Conservation (phyloP, 441 rosid genomes). For the Jatropha multifida region DNA sequence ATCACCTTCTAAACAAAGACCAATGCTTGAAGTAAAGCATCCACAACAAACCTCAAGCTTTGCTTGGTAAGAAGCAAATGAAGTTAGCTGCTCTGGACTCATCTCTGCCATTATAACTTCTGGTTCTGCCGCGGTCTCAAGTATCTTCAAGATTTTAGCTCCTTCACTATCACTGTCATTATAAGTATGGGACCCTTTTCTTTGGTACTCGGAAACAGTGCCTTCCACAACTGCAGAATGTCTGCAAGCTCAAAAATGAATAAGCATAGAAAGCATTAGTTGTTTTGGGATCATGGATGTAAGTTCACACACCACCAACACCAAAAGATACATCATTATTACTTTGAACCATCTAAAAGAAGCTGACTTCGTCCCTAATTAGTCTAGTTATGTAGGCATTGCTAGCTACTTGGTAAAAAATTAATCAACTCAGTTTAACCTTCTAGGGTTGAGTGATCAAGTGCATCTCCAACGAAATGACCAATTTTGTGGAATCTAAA, state of each 20-base stretch:
- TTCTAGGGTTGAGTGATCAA: background rate
- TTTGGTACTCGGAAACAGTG: slow-evolving; percentile 60
- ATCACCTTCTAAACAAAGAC: slow-evolving; percentile 21
- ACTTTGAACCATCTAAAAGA: background rate
- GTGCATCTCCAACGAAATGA: background rate
- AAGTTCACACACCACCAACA: background rate
- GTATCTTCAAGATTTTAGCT: slow-evolving; percentile 68
- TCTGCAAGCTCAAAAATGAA: slow-evolving; percentile 46
- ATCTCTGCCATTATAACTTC: slow-evolving; percentile 95
- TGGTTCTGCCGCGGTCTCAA: slow-evolving; percentile 88
- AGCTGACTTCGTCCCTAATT: background rate
- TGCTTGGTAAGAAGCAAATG: slow-evolving; percentile 65
- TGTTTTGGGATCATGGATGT: background rate
- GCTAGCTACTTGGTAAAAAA: background rate
- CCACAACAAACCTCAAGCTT: slow-evolving; percentile 63
- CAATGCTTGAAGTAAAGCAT: slow-evolving; percentile 15
- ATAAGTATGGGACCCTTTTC: slow-evolving; percentile 39
- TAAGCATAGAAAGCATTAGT: background rate
- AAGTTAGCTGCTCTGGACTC: slow-evolving; percentile 79
- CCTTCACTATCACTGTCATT: slow-evolving; percentile 80
- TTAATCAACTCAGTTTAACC: background rate
- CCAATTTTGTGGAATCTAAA: background rate
- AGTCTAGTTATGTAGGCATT: background rate
- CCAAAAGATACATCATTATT: background rate
- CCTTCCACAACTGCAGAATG: slow-evolving; percentile 65